Percentiles rank a stretch among this genome's conserved stretches.
These are phyloP conservation scores for Rutstroemia sp. DNA, from an alignment of 2,329 filamentous ascomycete genomes.

Conservation along the genomic window DNA sequence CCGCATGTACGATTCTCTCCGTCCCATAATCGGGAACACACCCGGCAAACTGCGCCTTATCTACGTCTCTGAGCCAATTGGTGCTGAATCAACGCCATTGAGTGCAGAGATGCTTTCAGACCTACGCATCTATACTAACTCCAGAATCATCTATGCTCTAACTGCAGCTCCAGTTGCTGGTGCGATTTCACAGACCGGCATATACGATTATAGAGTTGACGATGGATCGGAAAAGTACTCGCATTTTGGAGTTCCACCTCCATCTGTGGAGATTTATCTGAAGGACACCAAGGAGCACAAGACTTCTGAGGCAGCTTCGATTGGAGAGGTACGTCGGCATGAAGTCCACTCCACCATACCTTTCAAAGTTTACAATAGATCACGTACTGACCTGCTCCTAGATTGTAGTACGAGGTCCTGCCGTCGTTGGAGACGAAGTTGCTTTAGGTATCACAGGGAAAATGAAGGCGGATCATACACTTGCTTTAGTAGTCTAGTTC, in stretches of 20 bases:
- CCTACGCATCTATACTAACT: slow-evolving; percentile 71
- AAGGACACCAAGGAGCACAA: slow-evolving; percentile 53
- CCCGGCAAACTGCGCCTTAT: slow-evolving; percentile 75
- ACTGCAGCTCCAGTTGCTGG: slow-evolving; percentile 79
- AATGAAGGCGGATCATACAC: slow-evolving; percentile 65
- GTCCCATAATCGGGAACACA: slow-evolving; percentile 51
- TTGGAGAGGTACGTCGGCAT: slow-evolving; percentile 51
- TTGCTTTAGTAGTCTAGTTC: slow-evolving; percentile 39
- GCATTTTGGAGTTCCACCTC: slow-evolving; percentile 79
- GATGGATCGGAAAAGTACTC: slow-evolving; percentile 34
- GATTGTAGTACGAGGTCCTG: slow-evolving; percentile 66
- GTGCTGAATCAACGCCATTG: slow-evolving; percentile 54
- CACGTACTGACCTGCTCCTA: slow-evolving; percentile 28
- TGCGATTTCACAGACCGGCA: slow-evolving; percentile 76
- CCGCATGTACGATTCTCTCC: slow-evolving; percentile 50
- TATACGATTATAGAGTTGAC: slow-evolving; percentile 74
- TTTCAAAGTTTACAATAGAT: slow-evolving; percentile 7
- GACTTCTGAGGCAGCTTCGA: slow-evolving; percentile 53
- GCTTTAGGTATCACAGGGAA: slow-evolving; percentile 55
- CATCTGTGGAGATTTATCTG: slow-evolving; percentile 71
- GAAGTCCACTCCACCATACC: not conserved
- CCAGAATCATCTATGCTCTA: slow-evolving; percentile 78
- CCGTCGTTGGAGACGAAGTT: slow-evolving; percentile 61
- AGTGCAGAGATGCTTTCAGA: slow-evolving; percentile 68
- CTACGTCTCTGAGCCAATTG: slow-evolving; percentile 68